Base-by-base conservation (phyloP, 768 basidiomycete genomes). In the Trametes meyenii region DNA sequence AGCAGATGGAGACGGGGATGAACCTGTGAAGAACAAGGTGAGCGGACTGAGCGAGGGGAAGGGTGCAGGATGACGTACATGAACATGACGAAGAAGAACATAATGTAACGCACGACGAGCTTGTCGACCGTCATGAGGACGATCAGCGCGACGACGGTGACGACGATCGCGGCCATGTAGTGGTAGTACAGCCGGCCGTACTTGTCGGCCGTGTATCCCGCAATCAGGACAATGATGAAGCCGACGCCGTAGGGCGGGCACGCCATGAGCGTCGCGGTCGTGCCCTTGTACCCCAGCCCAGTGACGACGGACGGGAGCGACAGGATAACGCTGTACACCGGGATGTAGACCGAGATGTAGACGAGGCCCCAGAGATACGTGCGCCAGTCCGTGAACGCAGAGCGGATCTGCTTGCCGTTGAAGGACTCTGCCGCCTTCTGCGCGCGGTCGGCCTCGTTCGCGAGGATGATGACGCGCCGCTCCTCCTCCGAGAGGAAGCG, bases 231-330 rank as follows among this genome's bases (percentile, higher is more conserved):
- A 38, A 67, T 67, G 50, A 67, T 69, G 64, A 70, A 78, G 19
- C 72, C 77, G 10, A 74, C 69, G 8, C 77, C 75, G 50, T 75
- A 78, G 8, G 79, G 79, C 17, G 77, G 78, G 11, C 87, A 86
- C 26, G 81, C 85, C 79, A 86, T 83, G 2, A 90, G 76, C 67
- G 89, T 87, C 14, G 84, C 82, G n/a, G 72, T 70, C 26, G 81
- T 77, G 1, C 81, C 78, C 5, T 78, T 78, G 70, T 81, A 87
- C 19, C 87, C 87, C 5, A 89, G 80, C 12, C 78, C 76, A 39
- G 82, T 76, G 11, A 92, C 83, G 70, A 94, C 89, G 2, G 86
- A 85, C 2, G 90, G 90, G 5, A 84, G 77, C 71, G 92, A 91
- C 65, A 89, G 84, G 51, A 56, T 60, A 49, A 76, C 66, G 54